Base-by-base conservation (phyloP, 2,329 filamentous ascomycete genomes). In the Exophiala sideris region DNA sequence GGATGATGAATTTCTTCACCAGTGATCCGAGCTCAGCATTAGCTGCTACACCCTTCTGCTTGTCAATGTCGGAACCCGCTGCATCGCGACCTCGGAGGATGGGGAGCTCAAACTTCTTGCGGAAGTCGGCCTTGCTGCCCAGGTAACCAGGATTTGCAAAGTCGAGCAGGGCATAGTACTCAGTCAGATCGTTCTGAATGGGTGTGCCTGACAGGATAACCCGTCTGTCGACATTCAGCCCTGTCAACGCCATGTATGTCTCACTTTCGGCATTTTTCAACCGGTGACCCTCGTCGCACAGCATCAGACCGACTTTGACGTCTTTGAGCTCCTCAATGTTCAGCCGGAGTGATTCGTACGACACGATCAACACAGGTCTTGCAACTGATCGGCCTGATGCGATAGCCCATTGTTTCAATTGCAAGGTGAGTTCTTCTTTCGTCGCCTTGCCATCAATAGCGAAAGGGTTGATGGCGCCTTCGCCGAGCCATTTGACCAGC, bases 1-100 rank as follows among this genome's bases (percentile, higher is more conserved):
- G 87, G 65, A 99, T 99, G 69, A 99, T 95, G 73, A 99, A 99
- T 67, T 95, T 96, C 75, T 97, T 99, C 67, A 99, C 94, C 41
- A 95, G 77, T 2, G 78, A 77, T 2, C 96, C 82, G 11, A 99
- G 80, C 65, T 96, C 92, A 3, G 79, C 78, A 16, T 96, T 81
- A 48, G 91, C 85, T 64, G 91, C 86, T 62, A 96, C 89, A 7
- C 94, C 94, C 61, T 85, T 88, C 68, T 89, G 79, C 32, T 88
- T 83, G 49, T 96, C 91, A 40, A 82, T 81, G 60, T 96, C 91
- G 3, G 88, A 86, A 4, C 91, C 94, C 62, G 88, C 88, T 11
- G 94, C 91, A 71, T 99, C 94, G 64, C 94, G 87, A 44, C 94
- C 92, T 51, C 88, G 85, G 21, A 97, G 76, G 66, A 99, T 99